A percentile compares a stretch with the other conserved stretches of the same genome.
Conservation (phyloP, 2,329 filamentous ascomycete species). For the Aspergillus pseudotamarii region DNA sequence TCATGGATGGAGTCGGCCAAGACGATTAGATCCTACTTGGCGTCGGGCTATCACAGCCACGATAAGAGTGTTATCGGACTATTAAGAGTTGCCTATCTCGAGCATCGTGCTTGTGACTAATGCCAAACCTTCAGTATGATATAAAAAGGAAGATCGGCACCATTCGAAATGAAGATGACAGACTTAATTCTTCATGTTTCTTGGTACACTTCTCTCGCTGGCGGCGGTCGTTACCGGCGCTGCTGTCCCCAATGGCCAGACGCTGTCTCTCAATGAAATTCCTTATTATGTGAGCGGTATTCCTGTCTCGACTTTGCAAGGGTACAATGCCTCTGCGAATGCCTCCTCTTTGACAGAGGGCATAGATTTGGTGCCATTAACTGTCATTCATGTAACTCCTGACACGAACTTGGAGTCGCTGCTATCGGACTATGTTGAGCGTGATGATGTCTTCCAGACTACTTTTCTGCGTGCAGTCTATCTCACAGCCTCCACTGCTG, state of each 20-base stretch:
- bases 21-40: constrained; percentile 4
- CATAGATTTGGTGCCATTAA: constrained; percentile 20
- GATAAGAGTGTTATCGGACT: neutral
- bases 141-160: neutral
- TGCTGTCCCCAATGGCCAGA: constrained; percentile 9
- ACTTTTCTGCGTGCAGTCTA: constrained; percentile 16
- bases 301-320: constrained; percentile 17
- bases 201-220: constrained; percentile 4
- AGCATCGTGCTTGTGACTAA: neutral
- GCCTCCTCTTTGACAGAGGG: neutral
- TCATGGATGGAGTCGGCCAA: neutral
- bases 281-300: constrained; percentile 32
- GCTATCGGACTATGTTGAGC: constrained; percentile 14
- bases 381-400: constrained; percentile 18
- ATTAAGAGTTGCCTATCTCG: neutral
- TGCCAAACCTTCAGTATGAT: neutral
- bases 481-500: constrained; percentile 6
- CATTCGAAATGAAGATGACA: neutral
- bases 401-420: constrained; percentile 5
- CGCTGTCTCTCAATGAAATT: constrained; percentile 28
- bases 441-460: constrained; percentile 23
- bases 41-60: neutral
- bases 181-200: neutral
- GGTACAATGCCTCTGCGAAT: constrained; percentile 2
- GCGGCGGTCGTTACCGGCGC: constrained; percentile 1